Evolutionary conservation across 2,329 filamentous ascomycete species (phyloP).

Genomic region (Cladosporium phlei): DNA sequence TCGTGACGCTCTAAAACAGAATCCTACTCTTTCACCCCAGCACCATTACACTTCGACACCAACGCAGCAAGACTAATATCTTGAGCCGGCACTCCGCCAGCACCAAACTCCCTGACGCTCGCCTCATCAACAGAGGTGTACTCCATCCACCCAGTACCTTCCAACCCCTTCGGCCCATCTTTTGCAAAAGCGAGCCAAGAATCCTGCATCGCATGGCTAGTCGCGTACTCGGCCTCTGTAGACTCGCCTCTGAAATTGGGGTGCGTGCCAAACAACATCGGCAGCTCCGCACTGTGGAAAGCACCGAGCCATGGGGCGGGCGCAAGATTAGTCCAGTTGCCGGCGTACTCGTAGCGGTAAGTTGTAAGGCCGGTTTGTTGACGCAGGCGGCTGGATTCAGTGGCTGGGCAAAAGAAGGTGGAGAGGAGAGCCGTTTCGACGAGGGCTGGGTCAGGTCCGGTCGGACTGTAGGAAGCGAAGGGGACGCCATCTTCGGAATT

Average conservation of each 20-base stretch:
- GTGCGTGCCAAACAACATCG: constrained; percentile 22
- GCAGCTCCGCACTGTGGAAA: constrained; percentile 34
- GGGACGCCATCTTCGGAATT: constrained; percentile 24
- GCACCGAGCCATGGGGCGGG: constrained; percentile 23
- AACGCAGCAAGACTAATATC: constrained; percentile 22
- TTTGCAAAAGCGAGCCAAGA: constrained; percentile 23
- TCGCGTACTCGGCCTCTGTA: constrained; percentile 17
- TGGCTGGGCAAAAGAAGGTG: constrained; percentile 23
- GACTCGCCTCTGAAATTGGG: constrained; percentile 17
- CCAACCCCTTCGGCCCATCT: constrained; percentile 23
- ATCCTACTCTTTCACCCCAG: too few species aligned
- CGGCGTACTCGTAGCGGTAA: constrained; percentile 31
- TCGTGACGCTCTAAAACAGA: too few species aligned
- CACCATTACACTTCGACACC: constrained; percentile 24
- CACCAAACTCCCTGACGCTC: constrained; percentile 25
- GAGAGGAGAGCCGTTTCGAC: constrained; percentile 19
- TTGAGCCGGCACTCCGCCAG: constrained; percentile 25
- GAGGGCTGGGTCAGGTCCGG: constrained; percentile 16
- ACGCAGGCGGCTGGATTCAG: constrained; percentile 18
- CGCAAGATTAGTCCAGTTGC: constrained; percentile 26
- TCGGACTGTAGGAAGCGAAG: constrained; percentile 8
- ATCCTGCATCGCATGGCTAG: constrained; percentile 23
- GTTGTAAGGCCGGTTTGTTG: constrained; percentile 13
- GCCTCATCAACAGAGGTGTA: constrained; percentile 20
- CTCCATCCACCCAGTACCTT: constrained; percentile 17